Evolutionary conservation across 805 yeast genomes (phyloP), one percentile per base, ranked within the genome.

Genomic region (Nematodospora valgi): DNA sequence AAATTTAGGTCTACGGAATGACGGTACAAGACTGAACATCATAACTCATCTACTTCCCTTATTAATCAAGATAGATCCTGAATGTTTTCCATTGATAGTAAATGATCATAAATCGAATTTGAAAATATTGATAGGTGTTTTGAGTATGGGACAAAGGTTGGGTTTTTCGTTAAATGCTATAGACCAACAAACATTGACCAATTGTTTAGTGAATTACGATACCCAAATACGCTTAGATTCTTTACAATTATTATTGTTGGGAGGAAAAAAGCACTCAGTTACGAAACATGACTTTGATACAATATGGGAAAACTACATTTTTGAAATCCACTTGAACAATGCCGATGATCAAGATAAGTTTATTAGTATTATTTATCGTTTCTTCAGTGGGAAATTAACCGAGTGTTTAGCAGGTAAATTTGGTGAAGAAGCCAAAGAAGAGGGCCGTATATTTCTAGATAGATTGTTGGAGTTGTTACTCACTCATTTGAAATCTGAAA

Each of bases 41-140:
- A 75, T 75, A 34, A 56, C 70, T 2, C 79, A 85, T 48, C 52
- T 87, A 3, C 50, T 88, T 12, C 88, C 89, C 1, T 64, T 64
- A 12, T 50, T 88, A 5, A 79, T 87, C 55, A 72, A 70, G 46
- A 52, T 68, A 21, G 74, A 82, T 3, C 64, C 70, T 1, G 38
- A 47, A 3, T 68, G 23, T 12, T 27, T 35, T 14, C 40, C 48
- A 5, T 41, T 62, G 6, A 47, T 64, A 13, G 43, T 46, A 10
- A 37, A 46, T 6, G 60, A 67, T 30, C 48, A 59, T 10, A 17
- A 39, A 11, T 19, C 44, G 6, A 58, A 64, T 12, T 47, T 62
- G 8, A 57, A 69, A 3, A 52, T 76, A 2, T 57, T 78, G 24
- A 56, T 84, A 9, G 76, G 79, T 3, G 62, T 80, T 30, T 54